Percentiles rank a stretch among this genome's conserved stretches.
These are phyloP conservation scores for Obelidium mucronatum DNA, from an alignment of 192 early-diverging fungal genomes.

Conservation along the genomic window DNA sequence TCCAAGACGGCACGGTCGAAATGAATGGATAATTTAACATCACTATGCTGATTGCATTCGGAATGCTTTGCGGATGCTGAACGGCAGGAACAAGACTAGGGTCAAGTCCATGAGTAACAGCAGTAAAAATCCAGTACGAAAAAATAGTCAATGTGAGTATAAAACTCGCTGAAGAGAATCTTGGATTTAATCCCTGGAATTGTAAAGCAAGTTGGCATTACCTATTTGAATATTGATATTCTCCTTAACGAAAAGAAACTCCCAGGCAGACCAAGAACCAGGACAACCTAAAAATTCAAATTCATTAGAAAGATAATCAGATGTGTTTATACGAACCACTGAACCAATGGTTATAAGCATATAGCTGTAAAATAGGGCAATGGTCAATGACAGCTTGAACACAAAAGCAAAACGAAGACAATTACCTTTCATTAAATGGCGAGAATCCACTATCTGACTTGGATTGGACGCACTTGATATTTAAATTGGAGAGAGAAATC, in stretches of 20 bases:
- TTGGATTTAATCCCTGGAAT: background rate
- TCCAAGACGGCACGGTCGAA: constrained; percentile 59
- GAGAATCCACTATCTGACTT: constrained; percentile 38
- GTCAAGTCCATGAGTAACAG: constrained; percentile 29
- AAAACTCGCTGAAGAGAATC: constrained; percentile 58
- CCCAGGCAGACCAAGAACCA: constrained; percentile 20
- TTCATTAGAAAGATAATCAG: background rate
- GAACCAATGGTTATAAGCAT: constrained; percentile 55
- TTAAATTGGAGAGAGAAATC: background rate
- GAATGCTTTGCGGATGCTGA: constrained; percentile 16
- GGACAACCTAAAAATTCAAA: background rate
- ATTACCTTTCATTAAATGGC: constrained; percentile 53
- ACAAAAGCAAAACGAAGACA: constrained; percentile 5
- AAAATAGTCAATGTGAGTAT: constrained; percentile 50
- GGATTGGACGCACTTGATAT: constrained; percentile 41
- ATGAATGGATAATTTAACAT: constrained; percentile 64
- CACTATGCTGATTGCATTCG: constrained; percentile 51
- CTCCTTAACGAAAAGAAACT: constrained; percentile 18
- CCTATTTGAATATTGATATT: constrained; percentile 35
- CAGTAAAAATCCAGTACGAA: constrained; percentile 51
- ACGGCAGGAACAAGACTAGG: constrained; percentile 40
- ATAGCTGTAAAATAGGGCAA: constrained; percentile 3
- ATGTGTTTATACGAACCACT: constrained; percentile 29
- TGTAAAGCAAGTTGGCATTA: background rate
- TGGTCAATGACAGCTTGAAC: background rate